Conservation (phyloP, 78 protist genomes). For the Isochrysis galbana region DNA sequence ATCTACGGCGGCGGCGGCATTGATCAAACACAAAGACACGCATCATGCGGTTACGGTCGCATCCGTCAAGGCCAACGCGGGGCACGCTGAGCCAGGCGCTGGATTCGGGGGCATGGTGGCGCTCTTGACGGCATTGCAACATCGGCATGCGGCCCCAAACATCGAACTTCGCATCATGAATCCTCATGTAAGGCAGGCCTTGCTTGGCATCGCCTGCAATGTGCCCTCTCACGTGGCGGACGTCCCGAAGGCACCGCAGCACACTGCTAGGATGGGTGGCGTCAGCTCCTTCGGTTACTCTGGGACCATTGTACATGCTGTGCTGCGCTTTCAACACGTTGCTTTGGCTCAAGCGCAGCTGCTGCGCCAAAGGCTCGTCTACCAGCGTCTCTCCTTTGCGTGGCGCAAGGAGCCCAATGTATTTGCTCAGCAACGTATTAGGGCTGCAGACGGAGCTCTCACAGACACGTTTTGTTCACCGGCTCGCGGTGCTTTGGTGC, state of each 20-base stretch:
- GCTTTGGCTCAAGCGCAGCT: too few species aligned
- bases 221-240: too few species aligned
- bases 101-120: slow-evolving; percentile 3
- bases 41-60: slow-evolving; percentile 30
- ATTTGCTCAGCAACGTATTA: background rate
- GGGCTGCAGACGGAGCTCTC: background rate
- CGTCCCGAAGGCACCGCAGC: slow-evolving; percentile 54
- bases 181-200: background rate
- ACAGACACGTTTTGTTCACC: background rate
- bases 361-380: too few species aligned
- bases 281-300: background rate
- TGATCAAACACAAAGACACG: background rate
- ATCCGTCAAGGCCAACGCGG: slow-evolving; percentile 67
- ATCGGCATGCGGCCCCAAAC: background rate
- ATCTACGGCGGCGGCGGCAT: background rate
- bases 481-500: background rate
- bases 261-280: slow-evolving; percentile 65
- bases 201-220: too few species aligned
- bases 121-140: background rate
- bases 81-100: slow-evolving; percentile 62
- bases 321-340: background rate
- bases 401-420: background rate
- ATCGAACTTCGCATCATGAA: background rate
- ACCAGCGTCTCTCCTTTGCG: background rate
- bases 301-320: background rate